Evolutionary conservation across 176 grass and related monocot species (phyloP), one percentile per base, ranked within the genome.

Genomic region (Carex myosuroides): DNA sequence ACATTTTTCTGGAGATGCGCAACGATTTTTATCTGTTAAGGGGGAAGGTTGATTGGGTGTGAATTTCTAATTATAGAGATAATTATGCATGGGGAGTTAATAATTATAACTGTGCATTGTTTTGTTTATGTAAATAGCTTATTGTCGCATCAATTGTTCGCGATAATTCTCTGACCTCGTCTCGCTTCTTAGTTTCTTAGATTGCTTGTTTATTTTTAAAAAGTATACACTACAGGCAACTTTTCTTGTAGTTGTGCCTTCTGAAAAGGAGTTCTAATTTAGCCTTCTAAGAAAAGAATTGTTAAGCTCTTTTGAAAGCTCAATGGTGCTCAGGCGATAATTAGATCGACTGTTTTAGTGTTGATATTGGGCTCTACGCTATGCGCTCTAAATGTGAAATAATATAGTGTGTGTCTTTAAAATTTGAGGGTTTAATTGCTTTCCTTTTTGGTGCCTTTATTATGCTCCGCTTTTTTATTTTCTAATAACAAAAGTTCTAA

Each of bases 41-140:
- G 32, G 3, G 73, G 60, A 68, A 66, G 59, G 14, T 66, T 50
- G 60, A 66, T 66, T 68, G 58, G 61, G 30, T 69, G 81, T 68
- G 70, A 66, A 79, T 6, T 64, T 71, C 84, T 85, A 85, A 64
- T 79, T 44, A 37, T 65, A 78, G 84, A 66, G 83, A 66, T 52
- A 83, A 69, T 35, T 68, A 17, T 78, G 52, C 24, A 33, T 57
- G 48, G 73, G 24, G 55, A 78, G 50, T 66, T 83, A 48, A 83
- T 69, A 52, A 53, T 26, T 55, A 83, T 68, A 83, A 83, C 33
- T 66, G 44, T 83, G 62, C 61, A 83, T 50, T 52, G 60, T 69
- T 83, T 83, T 52, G 42, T 16, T 53, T 29, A 30, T 83, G 81
- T 83, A 83, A 69, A 83, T 83, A 83, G 64, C 42, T 52, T 16